phyloP scores from a whole-genome alignment of 2,329 filamentous ascomycete species.

The Atkinsonella texensis region DNA sequence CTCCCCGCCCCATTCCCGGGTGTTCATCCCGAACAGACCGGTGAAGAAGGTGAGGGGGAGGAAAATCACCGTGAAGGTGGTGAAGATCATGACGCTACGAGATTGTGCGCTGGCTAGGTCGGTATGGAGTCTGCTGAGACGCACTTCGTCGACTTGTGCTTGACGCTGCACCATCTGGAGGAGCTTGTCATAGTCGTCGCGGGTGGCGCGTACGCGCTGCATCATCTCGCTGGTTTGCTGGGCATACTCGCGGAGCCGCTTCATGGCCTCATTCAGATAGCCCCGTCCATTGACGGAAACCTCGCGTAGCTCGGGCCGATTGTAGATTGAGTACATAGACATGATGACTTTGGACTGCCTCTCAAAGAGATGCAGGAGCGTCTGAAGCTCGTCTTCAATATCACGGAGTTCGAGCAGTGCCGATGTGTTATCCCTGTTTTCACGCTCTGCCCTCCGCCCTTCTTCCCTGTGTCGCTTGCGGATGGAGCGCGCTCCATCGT shows the following conservation, averaged over 20 bases:
- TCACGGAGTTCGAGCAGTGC: conserved; percentile 50
- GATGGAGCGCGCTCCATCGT: conserved; percentile 28
- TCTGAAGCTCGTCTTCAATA: conserved; percentile 50
- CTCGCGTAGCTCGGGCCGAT: conserved; percentile 26
- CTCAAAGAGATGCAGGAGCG: conserved; percentile 44
- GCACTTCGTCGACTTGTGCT: conserved; percentile 53
- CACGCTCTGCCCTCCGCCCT: conserved; percentile 35
- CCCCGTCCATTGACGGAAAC: conserved; percentile 33
- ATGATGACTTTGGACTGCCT: conserved; percentile 40
- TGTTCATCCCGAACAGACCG: conserved; percentile 54
- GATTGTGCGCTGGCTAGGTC: conserved; percentile 51
- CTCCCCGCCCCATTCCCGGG: conserved; percentile 43
- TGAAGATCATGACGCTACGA: conserved; percentile 54
- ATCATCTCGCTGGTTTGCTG: conserved; percentile 45
- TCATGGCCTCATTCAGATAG: conserved; percentile 41
- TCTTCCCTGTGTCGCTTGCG: conserved; percentile 27
- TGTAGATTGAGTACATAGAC: conserved; percentile 33
- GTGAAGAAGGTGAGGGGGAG: conserved; percentile 54
- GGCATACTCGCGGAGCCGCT: conserved; percentile 41
- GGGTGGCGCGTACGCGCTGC: conserved; percentile 41
- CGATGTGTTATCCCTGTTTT: conserved; percentile 52
- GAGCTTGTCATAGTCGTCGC: conserved; percentile 52
- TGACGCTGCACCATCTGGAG: conserved; percentile 57
- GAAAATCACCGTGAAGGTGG: conserved; percentile 51
- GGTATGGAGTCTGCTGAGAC: conserved; percentile 48